These are phyloP conservation scores for Komagataea norvegica DNA, from an alignment of 1,139 yeast genomes.

Conservation along the genomic window DNA sequence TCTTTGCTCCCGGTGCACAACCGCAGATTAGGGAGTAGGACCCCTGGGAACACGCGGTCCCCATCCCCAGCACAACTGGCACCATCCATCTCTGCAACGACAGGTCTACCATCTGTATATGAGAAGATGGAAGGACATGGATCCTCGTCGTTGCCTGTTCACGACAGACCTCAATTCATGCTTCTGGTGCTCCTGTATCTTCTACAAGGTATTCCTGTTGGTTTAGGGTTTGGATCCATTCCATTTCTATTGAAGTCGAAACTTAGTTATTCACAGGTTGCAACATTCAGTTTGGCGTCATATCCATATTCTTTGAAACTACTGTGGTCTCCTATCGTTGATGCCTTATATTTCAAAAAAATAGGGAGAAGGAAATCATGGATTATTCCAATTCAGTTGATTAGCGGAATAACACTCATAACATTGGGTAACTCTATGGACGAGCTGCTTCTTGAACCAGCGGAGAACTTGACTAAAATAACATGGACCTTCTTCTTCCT, in stretches of 20 bases:
- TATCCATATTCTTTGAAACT: conserved; percentile 92
- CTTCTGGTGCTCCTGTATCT: conserved; percentile 69
- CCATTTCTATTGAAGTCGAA: conserved; percentile 81
- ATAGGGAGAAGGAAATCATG: conserved; percentile 87
- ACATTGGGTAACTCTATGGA: conserved; percentile 60
- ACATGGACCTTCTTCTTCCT: conserved; percentile 66
- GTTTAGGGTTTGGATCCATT: conserved; percentile 91
- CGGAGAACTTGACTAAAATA: conserved; percentile 47
- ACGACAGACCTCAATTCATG: conserved; percentile 66
- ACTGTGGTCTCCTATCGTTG: conserved; percentile 95
- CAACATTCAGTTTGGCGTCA: conserved; percentile 84
- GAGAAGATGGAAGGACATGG: conserved; percentile 5
- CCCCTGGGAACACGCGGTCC: neutral
- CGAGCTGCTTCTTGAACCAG: conserved; percentile 50
- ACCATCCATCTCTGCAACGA: no score
- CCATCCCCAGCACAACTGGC: neutral
- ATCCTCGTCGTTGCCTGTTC: conserved; percentile 26
- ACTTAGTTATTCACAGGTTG: conserved; percentile 81
- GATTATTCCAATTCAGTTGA: conserved; percentile 87
- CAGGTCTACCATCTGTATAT: neutral
- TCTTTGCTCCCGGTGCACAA: conserved; percentile 3
- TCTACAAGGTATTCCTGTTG: conserved; percentile 93
- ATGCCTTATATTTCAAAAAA: conserved; percentile 63
- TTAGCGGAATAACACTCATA: conserved; percentile 67
- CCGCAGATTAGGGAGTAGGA: conserved; percentile 3